Evolutionary conservation across 345 rosid species (phyloP).

Genomic region (Euphorbia tirucalli): DNA sequence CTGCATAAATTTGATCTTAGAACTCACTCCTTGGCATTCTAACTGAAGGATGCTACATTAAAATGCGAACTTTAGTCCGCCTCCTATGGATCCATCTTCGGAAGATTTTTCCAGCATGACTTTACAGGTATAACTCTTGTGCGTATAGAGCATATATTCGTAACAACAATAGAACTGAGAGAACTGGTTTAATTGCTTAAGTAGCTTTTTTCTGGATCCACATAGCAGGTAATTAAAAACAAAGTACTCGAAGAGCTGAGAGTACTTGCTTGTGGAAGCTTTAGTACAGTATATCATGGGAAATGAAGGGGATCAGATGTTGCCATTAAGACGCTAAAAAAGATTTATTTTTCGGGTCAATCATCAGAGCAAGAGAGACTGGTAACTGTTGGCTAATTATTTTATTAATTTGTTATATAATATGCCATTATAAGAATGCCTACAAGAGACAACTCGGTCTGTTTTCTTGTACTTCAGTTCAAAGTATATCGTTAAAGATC

Average conservation of each 20-base stretch:
- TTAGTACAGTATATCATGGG: slow-evolving; percentile 98
- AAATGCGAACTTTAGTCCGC: slow-evolving; percentile 45
- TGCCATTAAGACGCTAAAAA: slow-evolving; percentile 91
- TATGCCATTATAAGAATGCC: not conserved
- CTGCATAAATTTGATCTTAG: too few species aligned
- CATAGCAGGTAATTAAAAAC: slow-evolving; percentile 65
- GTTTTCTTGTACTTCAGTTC: not conserved
- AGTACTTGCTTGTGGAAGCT: slow-evolving; percentile 92
- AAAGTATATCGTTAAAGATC: not conserved
- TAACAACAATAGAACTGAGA: too few species aligned
- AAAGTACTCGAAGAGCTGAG: slow-evolving; percentile 93
- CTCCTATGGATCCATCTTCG: slow-evolving; percentile 50
- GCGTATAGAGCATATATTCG: slow-evolving; percentile 13
- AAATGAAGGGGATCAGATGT: slow-evolving; percentile 99
- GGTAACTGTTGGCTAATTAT: slow-evolving; percentile 37
- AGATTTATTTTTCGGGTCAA: slow-evolving; percentile 84
- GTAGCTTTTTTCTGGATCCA: too few species aligned
- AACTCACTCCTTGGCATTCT: slow-evolving; percentile 8
- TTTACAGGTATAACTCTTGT: slow-evolving; percentile 67
- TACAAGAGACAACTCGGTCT: not conserved
- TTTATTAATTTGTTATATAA: not conserved
- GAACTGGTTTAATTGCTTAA: too few species aligned
- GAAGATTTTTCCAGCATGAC: slow-evolving; percentile 53
- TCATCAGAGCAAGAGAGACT: slow-evolving; percentile 94
- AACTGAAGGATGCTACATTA: slow-evolving; percentile 24